These are phyloP conservation scores for Cercis canadensis DNA, from an alignment of 306 rosid genomes.

Conservation along the genomic window DNA sequence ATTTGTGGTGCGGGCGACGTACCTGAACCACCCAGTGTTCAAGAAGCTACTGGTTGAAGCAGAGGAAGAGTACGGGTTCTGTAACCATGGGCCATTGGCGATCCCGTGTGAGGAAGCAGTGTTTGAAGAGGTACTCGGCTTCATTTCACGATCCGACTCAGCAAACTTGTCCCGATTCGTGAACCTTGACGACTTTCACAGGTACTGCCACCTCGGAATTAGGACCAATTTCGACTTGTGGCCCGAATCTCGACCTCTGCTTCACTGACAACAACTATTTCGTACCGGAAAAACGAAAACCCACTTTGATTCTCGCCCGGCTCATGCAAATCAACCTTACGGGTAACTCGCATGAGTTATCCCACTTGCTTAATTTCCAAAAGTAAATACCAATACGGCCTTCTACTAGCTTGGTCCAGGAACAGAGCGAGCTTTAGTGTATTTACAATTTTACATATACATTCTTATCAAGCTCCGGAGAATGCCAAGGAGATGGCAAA, in stretches of 20 bases:
- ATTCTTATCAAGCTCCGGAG: slow-evolving; percentile 47
- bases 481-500: slow-evolving; percentile 80
- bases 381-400: not conserved
- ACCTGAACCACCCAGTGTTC: slow-evolving; percentile 92
- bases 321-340: slow-evolving; percentile 20
- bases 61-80: slow-evolving; percentile 87
- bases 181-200: slow-evolving; percentile 62
- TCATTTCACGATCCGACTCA: slow-evolving; percentile 64
- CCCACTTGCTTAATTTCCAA: slow-evolving; percentile 24
- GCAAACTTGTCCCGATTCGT: slow-evolving; percentile 48
- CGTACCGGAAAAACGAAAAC: not conserved
- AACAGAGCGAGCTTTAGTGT: slow-evolving; percentile 22
- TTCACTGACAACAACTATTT: slow-evolving; percentile 56
- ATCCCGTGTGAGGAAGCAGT: slow-evolving; percentile 87
- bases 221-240: slow-evolving; percentile 60
- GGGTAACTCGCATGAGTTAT: slow-evolving; percentile 37
- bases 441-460: not conserved
- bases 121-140: slow-evolving; percentile 68
- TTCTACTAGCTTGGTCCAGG: not conserved
- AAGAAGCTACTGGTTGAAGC: slow-evolving; percentile 75
- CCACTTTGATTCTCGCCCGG: slow-evolving; percentile 46
- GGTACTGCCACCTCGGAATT: slow-evolving; percentile 63
- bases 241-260: slow-evolving; percentile 86
- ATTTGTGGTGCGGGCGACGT: slow-evolving; percentile 71
- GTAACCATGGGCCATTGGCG: slow-evolving; percentile 66